Evolutionary conservation across 23 red algal species (phyloP), one percentile per base, ranked within the genome.

Genomic region (Gracilaria vermiculophylla): DNA sequence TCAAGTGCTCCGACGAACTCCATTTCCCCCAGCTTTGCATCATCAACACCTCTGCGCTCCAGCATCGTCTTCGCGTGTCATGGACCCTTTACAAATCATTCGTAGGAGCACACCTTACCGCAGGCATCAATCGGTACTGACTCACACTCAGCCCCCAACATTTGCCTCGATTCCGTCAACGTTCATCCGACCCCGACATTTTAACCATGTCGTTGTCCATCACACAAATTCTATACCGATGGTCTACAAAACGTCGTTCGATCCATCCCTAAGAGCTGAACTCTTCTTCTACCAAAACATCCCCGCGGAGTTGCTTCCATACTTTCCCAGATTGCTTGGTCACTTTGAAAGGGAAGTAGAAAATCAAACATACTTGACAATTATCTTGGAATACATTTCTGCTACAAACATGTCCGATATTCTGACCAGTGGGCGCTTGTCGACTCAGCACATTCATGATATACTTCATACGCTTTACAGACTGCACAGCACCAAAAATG

Each of bases 271-370:
- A 4, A 31, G 48, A 65, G 78, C 54, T 1, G 78, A 82, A 34
- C 43, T 57, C 3, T 61, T 64, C 17, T 82, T 82, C 21, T 82
- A 82, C 39, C 50, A 47, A 47, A 82, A 62, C 53, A 60, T 82
- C 3, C 78, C 78, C 17, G 0, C 33, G 13, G 56, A 60, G 37
- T 23, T 82, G 53, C 28, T 47, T 21, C 48, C 31, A 2, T 64
- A 58, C 40, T 82, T 82, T 31, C 78, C 78, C 11, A 57, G 36
- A 23, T 37, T 82, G 54, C 40, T 64, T 10, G 78, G 56, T 47
- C 67, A 73, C 23, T 73, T 39, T 48, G 67, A 73, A 16, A 73
- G 28, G 14, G 33, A 33, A 23, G 14, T 36, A 5, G 15, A 57
- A 15, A 35, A 82, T n/a, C 27, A 82, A 3, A 28, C 27, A 14